A percentile compares a stretch with the other conserved stretches of the same genome.
Conservation (phyloP, 148 eudicot species). For the Arctostaphylos glauca region DNA sequence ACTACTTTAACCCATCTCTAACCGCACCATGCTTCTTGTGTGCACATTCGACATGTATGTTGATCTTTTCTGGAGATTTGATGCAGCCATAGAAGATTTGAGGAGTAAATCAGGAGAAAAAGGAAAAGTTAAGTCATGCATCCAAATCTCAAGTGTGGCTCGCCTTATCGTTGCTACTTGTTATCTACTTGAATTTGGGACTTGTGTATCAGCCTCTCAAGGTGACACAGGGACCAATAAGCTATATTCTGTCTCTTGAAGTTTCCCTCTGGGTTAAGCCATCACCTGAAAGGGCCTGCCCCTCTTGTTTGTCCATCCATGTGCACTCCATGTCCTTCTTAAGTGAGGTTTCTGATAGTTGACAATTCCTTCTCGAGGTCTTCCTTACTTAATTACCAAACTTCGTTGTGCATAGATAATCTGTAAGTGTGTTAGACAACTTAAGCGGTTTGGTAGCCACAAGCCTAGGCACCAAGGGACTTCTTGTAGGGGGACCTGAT, state of each 20-base stretch:
- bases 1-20: not conserved
- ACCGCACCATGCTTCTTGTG: not conserved
- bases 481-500: not conserved
- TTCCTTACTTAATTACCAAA: no score
- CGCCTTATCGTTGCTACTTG: not conserved
- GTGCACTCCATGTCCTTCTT: no score
- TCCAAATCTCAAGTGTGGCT: not conserved
- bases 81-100: not conserved
- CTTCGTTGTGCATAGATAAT: no score
- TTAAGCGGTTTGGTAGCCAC: not conserved
- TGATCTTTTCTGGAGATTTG: not conserved
- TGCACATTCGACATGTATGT: not conserved
- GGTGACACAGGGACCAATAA: not conserved
- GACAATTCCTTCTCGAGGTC: no score
- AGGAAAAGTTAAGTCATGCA: not conserved
- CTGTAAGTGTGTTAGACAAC: not conserved
- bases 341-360: no score
- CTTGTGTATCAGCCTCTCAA: not conserved
- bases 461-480: not conserved
- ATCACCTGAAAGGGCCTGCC: not conserved
- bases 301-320: no score
- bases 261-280: slow-evolving; percentile 4
- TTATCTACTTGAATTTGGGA: not conserved
- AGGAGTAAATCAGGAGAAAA: not conserved
- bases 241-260: not conserved